These are phyloP conservation scores for Plasmopara viticola DNA, from an alignment of 352 stramenopile genomes.

Conservation along the genomic window DNA sequence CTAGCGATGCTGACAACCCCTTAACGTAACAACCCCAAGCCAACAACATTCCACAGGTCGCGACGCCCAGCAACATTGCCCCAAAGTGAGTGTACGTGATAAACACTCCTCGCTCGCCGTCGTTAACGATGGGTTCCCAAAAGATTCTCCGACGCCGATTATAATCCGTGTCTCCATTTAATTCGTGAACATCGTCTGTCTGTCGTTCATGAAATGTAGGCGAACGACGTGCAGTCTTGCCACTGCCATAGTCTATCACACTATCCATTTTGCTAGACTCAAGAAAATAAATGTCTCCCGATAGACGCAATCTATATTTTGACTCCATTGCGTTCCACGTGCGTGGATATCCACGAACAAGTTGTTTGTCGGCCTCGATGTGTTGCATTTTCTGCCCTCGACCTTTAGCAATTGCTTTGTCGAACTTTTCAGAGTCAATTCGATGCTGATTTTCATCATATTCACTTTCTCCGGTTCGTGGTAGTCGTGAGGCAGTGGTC, in stretches of 20 bases:
- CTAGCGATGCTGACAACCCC: conserved; percentile 57
- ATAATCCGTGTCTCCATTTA: conserved; percentile 23
- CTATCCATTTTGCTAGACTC: conserved; percentile 35
- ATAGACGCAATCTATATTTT: conserved; percentile 40
- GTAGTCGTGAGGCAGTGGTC: conserved; percentile 22
- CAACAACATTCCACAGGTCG: conserved; percentile 43
- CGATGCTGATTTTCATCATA: conserved; percentile 4
- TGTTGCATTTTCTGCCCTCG: conserved; percentile 3
- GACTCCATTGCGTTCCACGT: conserved; percentile 38
- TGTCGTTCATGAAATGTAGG: conserved; percentile 26
- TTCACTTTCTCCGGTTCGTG: neutral
- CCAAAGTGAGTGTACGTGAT: conserved; percentile 75
- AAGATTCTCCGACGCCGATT: conserved; percentile 31
- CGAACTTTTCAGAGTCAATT: conserved; percentile 8
- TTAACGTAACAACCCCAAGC: conserved; percentile 75
- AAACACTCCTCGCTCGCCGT: conserved; percentile 69
- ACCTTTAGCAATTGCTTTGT: neutral
- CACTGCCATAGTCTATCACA: conserved; percentile 16
- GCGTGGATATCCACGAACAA: conserved; percentile 22
- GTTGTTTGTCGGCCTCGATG: conserved; percentile 12
- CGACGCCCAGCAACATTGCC: conserved; percentile 43
- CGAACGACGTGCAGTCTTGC: conserved; percentile 2
- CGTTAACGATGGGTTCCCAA: conserved; percentile 69
- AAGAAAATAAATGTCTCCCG: conserved; percentile 59
- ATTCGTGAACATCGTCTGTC: conserved; percentile 17